Base-by-base conservation (phyloP, 2,329 filamentous ascomycete species). In the Epichloe scottii region DNA sequence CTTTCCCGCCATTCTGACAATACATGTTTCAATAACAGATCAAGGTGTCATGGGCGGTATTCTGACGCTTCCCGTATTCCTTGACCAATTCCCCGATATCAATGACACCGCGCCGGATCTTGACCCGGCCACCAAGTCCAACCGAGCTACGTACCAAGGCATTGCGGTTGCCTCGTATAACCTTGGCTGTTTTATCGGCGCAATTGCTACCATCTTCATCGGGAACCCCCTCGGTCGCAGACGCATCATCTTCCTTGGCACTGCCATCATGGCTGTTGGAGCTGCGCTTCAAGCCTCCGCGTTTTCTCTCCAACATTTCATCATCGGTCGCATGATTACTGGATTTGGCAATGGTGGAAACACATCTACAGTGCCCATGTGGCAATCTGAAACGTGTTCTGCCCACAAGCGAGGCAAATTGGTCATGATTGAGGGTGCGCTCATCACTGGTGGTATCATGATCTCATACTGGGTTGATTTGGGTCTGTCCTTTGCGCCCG, bases 31-130 rank as follows among this genome's bases (percentile, higher is more conserved):
- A 15, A 12, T 17, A 21, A 12, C 75, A 82, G 85, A 88, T 64
- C 83, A 86, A 66, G 82, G 85, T 61, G 83, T 88, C 10, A 89
- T 87, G 75, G 85, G 83, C 44, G 82, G 82, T 51, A 80, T 91
- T 56, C 70, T 91, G 51, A 87, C 84, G 3, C 75, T 90, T 10
- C 67, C 70, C 30, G 68, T 78, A 57, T 83, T 84, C 62, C 70
- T 82, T 17, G 53, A 60, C 1, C 79, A 76, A 59, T 84, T 84
- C 65, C 66, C 79, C 39, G 77, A 76, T 4, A 71, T 58, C 59
- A 68, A 75, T 19, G 66, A 74, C 5, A 74, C 58, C 3, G 60
- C 59, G n/a, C 54, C 54, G 0, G 53, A 73, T 74, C 61, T 67
- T 17, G 60, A 62, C 42, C 35, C 56, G 0, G 49, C 60, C 1